Conservation (phyloP, 2,329 filamentous ascomycete genomes). For the Colletotrichum lindemuthianum region DNA sequence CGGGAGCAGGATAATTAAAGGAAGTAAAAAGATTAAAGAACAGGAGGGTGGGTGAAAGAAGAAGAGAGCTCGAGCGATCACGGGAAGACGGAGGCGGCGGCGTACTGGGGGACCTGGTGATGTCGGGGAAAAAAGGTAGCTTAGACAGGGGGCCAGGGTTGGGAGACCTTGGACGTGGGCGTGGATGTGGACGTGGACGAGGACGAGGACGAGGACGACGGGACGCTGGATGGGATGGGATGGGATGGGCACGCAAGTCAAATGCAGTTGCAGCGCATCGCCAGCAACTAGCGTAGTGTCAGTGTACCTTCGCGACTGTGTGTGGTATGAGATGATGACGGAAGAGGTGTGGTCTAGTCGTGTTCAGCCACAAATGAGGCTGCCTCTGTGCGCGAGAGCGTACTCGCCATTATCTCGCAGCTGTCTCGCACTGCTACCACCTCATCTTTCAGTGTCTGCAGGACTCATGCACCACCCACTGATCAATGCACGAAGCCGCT, state of each 20-base stretch:
- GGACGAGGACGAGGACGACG: background rate
- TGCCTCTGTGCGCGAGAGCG: conserved; percentile 8
- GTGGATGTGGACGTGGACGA: too few species aligned
- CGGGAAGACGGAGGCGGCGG: conserved; percentile 4
- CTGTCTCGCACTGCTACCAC: conserved; percentile 16
- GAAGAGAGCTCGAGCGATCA: conserved; percentile 6
- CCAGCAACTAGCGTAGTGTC: too few species aligned
- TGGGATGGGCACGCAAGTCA: conserved; percentile 15
- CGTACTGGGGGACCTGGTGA: conserved; percentile 18
- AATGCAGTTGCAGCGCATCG: too few species aligned
- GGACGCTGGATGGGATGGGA: conserved; percentile 16
- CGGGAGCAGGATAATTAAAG: background rate
- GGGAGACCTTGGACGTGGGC: background rate
- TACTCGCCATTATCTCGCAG: background rate
- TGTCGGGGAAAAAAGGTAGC: conserved; percentile 17
- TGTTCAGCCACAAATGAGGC: conserved; percentile 30
- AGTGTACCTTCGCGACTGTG: too few species aligned
- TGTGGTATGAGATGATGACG: conserved; percentile 34
- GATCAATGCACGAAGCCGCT: conserved; percentile 26
- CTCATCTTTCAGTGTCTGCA: conserved; percentile 11
- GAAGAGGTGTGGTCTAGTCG: conserved; percentile 23
- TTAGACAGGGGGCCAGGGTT: background rate
- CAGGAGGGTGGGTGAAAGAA: background rate
- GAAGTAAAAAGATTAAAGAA: conserved; percentile 10
- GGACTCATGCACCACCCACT: conserved; percentile 10